These are phyloP conservation scores for Chrysopogon serrulatus DNA, from an alignment of 176 grass and related monocot genomes.

Conservation along the genomic window DNA sequence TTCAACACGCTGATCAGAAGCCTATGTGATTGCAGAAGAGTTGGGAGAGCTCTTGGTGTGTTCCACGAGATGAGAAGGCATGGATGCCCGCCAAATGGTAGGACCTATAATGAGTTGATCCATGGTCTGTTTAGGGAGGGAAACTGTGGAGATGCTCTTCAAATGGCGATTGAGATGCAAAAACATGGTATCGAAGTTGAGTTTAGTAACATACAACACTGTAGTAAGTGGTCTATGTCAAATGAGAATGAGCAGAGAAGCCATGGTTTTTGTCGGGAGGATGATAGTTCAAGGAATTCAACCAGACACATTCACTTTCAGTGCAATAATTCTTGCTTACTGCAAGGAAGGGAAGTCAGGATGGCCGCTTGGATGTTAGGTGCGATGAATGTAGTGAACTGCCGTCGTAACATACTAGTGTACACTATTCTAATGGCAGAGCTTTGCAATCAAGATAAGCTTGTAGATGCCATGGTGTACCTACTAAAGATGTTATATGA, in stretches of 20 bases:
- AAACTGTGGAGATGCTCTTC: conserved; percentile 30
- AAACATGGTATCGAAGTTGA: conserved; percentile 40
- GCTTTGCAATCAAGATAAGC: conserved; percentile 60
- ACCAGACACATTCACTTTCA: conserved; percentile 66
- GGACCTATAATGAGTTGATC: conserved; percentile 75
- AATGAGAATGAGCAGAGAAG: conserved; percentile 44
- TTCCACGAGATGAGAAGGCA: conserved; percentile 57
- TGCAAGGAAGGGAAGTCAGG: conserved; percentile 64
- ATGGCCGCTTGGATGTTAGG: conserved; percentile 57
- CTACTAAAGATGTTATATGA: conserved; percentile 81
- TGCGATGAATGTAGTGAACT: conserved; percentile 37
- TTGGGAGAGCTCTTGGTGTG: conserved; percentile 46
- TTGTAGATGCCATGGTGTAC: conserved; percentile 68
- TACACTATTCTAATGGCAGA: conserved; percentile 74
- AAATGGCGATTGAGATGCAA: conserved; percentile 54
- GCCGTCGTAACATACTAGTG: conserved; percentile 45
- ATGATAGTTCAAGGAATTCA: conserved; percentile 61
- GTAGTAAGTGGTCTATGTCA: conserved; percentile 58
- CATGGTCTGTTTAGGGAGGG: conserved; percentile 64
- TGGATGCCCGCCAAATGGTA: conserved; percentile 49
- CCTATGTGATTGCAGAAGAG: conserved; percentile 61
- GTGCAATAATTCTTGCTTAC: conserved; percentile 65
- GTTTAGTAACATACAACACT: conserved; percentile 64
- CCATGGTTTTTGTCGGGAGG: conserved; percentile 55
- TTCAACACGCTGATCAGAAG: conserved; percentile 75